Conservation (phyloP, 805 yeast genomes). For the Cyberlindnera maritima region DNA sequence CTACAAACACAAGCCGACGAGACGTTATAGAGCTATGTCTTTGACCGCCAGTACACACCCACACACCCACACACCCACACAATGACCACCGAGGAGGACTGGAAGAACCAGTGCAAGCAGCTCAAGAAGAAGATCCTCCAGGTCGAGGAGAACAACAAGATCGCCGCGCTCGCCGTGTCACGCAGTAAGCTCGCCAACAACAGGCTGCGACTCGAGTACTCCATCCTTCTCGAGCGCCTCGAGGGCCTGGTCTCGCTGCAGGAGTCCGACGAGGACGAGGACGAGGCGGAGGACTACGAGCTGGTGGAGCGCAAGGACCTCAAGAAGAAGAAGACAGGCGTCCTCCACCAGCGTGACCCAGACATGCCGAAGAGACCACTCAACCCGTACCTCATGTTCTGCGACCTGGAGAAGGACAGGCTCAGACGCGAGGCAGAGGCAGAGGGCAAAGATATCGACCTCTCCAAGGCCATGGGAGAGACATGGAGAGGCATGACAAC, state of each 20-base stretch:
- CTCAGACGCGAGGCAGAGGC: slow-evolving; percentile 57
- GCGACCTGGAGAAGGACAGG: slow-evolving; percentile 80
- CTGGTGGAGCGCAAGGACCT: slow-evolving; percentile 27
- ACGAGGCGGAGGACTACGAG: slow-evolving; percentile 17
- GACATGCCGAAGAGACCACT: slow-evolving; percentile 86
- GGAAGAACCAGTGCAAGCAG: slow-evolving; percentile 67
- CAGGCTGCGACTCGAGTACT: slow-evolving; percentile 78
- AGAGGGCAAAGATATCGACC: slow-evolving; percentile 55
- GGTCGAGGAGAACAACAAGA: slow-evolving; percentile 75
- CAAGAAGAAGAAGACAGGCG: slow-evolving; percentile 18
- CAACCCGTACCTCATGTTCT: slow-evolving; percentile 79
- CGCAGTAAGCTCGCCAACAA: slow-evolving; percentile 75
- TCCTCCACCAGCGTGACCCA: slow-evolving; percentile 60
- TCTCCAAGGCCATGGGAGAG: slow-evolving; percentile 77
- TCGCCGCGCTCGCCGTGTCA: slow-evolving; percentile 69
- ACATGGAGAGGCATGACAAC: slow-evolving; percentile 78
- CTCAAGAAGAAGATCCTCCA: slow-evolving; percentile 66
- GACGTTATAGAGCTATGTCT: background rate
- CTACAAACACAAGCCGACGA: background rate
- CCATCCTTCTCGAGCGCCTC: slow-evolving; percentile 73
- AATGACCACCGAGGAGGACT: slow-evolving; percentile 28
- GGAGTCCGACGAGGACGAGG: slow-evolving; percentile 18
- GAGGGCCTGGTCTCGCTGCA: slow-evolving; percentile 49
- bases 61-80: too few relatives aligned
- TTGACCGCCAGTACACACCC: too few relatives aligned